Evolutionary conservation across 768 basidiomycete genomes (phyloP), one percentile per base, ranked within the genome.

Genomic region (Russula abietina): DNA sequence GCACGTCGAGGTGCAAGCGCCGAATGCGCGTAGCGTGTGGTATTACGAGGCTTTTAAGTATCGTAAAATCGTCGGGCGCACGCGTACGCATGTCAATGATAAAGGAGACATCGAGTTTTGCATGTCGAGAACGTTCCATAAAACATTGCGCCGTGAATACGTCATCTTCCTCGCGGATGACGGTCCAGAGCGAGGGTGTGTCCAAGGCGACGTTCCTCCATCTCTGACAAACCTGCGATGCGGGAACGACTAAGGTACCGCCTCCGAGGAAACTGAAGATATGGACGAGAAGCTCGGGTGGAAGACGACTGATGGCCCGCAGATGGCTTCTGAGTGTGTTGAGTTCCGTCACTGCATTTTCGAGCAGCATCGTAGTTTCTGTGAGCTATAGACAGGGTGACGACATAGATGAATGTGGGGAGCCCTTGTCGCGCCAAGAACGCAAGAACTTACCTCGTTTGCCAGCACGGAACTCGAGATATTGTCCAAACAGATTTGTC

Each of bases 241-340:
- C 58, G 3, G 54, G 48, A 11, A 64, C 32, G 48, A 56, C 63
- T 32, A n/a, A 19, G 17, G 32, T 2, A 7, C 58, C 63, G 3
- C 14, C 45, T 9, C 59, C 63, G 2, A 64, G 59, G 14, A 50
- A 64, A 9, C 32, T 5, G 22, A 64, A 64, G 46, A 64, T 64
- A 33, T 60, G 46, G 14, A 19, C 22, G 33, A 64, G 63, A 39
- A 64, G n/a, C 19, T 64, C 63, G 9, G 54, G 36, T 1, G 63
- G 63, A 10, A 64, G 58, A 10, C 33, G 63, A 24, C 60, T 60
- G 58, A 64, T 22, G 3, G 48, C 39, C 3, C 30, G 58, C 16
- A 64, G 8, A 30, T 45, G 11, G 14, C 59, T 55, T 17, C 38
- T 16, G 4, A 64, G 53, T 2, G 45, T 24, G 48, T 11, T 28